phyloP scores from a whole-genome alignment of 2,329 filamentous ascomycete species.

The Pleoardoris graminearum region DNA sequence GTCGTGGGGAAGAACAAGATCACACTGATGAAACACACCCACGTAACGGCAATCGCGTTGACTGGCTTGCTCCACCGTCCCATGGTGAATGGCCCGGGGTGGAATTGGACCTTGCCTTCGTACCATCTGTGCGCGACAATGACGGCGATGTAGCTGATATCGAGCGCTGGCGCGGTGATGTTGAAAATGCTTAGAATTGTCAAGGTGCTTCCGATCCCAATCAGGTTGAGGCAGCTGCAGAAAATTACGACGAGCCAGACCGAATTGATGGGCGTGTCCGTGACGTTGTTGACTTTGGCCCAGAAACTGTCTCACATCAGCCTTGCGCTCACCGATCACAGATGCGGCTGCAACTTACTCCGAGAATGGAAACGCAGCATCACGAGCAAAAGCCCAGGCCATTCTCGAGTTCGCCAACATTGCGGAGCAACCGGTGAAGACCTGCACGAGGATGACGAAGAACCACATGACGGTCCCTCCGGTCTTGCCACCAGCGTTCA shows the following conservation, averaged over 20 bases:
- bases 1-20: conserved; percentile 58
- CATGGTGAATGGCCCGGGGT: conserved; percentile 62
- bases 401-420: conserved; percentile 67
- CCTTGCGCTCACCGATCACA: conserved; percentile 11
- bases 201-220: conserved; percentile 55
- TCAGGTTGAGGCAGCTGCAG: conserved; percentile 56
- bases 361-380: conserved; percentile 64
- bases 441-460: conserved; percentile 65
- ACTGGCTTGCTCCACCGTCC: conserved; percentile 59
- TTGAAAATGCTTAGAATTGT: conserved; percentile 57
- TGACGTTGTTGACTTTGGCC: conserved; percentile 56
- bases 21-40: conserved; percentile 65
- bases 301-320: conserved; percentile 50
- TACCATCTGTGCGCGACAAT: conserved; percentile 62
- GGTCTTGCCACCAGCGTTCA: conserved; percentile 61
- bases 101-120: conserved; percentile 56
- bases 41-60: conserved; percentile 61
- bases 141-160: conserved; percentile 62
- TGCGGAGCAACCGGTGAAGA: conserved; percentile 66
- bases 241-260: conserved; percentile 67
- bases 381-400: conserved; percentile 64
- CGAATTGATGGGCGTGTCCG: conserved; percentile 63
- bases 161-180: conserved; percentile 52
- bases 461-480: conserved; percentile 65
- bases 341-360: conserved; percentile 43